A percentile compares a stretch with the other conserved stretches of the same genome.
These are phyloP conservation scores for Fusarium keratoplasticum DNA, from an alignment of 2,329 filamentous ascomycete species.

Conservation along the genomic window DNA sequence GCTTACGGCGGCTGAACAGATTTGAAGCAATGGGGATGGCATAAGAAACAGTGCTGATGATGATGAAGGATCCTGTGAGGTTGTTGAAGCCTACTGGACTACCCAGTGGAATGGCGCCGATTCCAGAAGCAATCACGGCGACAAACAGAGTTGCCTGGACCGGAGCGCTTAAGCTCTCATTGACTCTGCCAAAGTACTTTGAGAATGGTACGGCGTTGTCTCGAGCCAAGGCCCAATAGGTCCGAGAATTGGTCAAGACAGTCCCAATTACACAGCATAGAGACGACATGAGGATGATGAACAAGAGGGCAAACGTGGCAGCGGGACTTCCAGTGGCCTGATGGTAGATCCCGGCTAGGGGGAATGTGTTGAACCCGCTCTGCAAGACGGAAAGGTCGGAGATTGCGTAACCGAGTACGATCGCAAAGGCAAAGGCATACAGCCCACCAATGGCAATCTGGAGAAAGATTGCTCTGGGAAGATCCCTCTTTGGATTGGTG, in stretches of 20 bases:
- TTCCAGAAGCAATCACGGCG: constrained; percentile 36
- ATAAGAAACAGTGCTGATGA: constrained; percentile 42
- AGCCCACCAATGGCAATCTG: constrained; percentile 42
- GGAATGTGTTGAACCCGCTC: constrained; percentile 37
- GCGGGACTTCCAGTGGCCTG: constrained; percentile 37
- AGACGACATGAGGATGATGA: constrained; percentile 42
- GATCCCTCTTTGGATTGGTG: constrained; percentile 29
- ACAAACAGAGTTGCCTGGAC: constrained; percentile 41
- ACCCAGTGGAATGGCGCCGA: constrained; percentile 41
- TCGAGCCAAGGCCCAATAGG: constrained; percentile 41
- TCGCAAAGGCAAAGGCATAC: constrained; percentile 35
- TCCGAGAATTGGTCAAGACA: constrained; percentile 40
- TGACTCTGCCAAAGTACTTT: constrained; percentile 31
- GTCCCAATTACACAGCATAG: constrained; percentile 41
- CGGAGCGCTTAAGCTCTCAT: constrained; percentile 29
- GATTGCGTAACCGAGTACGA: constrained; percentile 41
- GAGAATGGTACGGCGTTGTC: constrained; percentile 41
- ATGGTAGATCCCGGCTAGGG: constrained; percentile 38
- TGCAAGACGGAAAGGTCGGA: constrained; percentile 38
- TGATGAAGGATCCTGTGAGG: constrained; percentile 44
- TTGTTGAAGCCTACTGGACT: constrained; percentile 43
- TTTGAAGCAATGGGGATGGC: constrained; percentile 39
- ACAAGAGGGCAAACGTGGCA: constrained; percentile 35
- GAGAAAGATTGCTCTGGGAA: constrained; percentile 36
- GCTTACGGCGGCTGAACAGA: constrained; percentile 24